These are phyloP conservation scores for Blastomyces percursus DNA, from an alignment of 2,329 filamentous ascomycete species.

Conservation along the genomic window DNA sequence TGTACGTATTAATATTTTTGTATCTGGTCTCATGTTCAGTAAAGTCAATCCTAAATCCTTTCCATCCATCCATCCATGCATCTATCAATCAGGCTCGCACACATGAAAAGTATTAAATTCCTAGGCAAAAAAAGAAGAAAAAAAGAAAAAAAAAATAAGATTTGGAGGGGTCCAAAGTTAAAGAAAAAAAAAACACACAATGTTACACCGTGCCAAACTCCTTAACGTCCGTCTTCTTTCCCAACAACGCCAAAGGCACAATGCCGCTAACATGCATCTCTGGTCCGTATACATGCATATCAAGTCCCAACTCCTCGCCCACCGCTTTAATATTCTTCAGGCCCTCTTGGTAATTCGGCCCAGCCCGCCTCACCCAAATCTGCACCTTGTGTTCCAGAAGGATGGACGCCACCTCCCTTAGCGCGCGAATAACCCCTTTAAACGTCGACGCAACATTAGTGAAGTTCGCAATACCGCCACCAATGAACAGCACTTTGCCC, in stretches of 20 bases:
- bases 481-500: constrained; percentile 98
- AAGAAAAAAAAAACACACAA: neutral
- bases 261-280: constrained; percentile 91
- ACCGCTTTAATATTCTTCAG: constrained; percentile 99
- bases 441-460: constrained; percentile 99
- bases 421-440: constrained; percentile 97
- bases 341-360: constrained; percentile 99
- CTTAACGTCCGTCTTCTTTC: constrained; percentile 51
- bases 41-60: neutral
- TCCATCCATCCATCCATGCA: neutral
- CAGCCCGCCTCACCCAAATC: constrained; percentile 86
- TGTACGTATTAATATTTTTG: neutral
- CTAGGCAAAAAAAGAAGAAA: neutral
- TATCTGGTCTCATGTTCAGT: neutral
- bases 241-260: constrained; percentile 72
- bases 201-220: constrained; percentile 41
- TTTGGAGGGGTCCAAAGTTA: neutral
- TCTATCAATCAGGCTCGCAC: neutral
- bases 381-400: constrained; percentile 94
- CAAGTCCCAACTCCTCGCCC: constrained; percentile 81
- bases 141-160: too few species aligned
- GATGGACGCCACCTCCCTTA: constrained; percentile 75
- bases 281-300: constrained; percentile 82
- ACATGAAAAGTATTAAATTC: neutral
- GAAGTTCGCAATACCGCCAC: constrained; percentile 99